Conservation (phyloP, 805 yeast species). For the Candida multigemmis region DNA sequence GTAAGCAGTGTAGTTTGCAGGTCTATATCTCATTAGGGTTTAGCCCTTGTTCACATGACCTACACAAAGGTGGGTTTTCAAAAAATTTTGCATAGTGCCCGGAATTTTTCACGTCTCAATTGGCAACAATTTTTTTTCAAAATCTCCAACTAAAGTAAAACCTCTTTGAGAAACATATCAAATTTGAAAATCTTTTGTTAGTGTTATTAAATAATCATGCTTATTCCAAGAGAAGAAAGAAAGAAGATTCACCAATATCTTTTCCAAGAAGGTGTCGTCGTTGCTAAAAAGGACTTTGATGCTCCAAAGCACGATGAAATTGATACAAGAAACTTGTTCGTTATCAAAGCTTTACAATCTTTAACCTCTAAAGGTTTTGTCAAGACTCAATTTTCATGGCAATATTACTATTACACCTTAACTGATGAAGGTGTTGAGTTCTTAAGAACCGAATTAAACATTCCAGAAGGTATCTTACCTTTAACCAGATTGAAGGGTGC, state of each 20-base stretch:
- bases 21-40: too few relatives aligned
- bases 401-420: constrained; percentile 99
- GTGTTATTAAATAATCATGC: constrained; percentile 43
- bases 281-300: constrained; percentile 98
- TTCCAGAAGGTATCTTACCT: constrained; percentile 98
- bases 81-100: too few relatives aligned
- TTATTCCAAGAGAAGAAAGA: constrained; percentile 99
- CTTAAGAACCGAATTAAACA: constrained; percentile 96
- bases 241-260: constrained; percentile 98
- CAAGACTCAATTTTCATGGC: constrained; percentile 99
- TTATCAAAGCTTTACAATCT: constrained; percentile 97
- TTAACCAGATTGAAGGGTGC: constrained; percentile 94
- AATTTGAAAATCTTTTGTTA: not conserved
- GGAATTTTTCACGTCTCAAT: too few relatives aligned
- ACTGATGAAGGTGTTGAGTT: constrained; percentile 99
- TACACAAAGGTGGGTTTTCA: too few relatives aligned
- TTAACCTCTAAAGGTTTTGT: constrained; percentile 98
- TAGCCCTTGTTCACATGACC: too few relatives aligned
- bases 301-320: constrained; percentile 97
- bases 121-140: too few relatives aligned
- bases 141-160: too few relatives aligned
- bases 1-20: too few relatives aligned
- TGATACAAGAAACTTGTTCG: constrained; percentile 96
- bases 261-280: constrained; percentile 99
- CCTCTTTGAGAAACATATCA: too few relatives aligned